A percentile compares a stretch with the other conserved stretches of the same genome.
Evolutionary conservation across 2,329 filamentous ascomycete genomes (phyloP).

Genomic region (Epichloe bromicola): DNA sequence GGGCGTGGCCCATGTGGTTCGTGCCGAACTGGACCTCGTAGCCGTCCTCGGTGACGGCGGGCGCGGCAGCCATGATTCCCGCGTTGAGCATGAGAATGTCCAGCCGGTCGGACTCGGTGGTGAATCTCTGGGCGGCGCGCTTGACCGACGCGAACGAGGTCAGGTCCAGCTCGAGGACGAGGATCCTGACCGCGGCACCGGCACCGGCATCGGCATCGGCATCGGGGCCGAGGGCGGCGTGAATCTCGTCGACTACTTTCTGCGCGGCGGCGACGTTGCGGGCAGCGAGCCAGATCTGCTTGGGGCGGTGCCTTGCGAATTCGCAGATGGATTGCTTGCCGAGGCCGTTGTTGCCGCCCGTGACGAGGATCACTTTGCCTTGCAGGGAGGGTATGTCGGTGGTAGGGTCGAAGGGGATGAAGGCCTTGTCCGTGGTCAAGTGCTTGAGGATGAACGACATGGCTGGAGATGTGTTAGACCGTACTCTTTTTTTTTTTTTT

Average conservation of each 20-base stretch:
- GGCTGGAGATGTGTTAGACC: background rate
- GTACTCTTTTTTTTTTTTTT: background rate
- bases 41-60: slow-evolving; percentile 27
- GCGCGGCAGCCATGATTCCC: slow-evolving; percentile 27
- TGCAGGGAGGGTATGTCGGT: slow-evolving; percentile 49
- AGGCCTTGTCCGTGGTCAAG: background rate
- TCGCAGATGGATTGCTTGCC: slow-evolving; percentile 38
- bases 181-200: slow-evolving; percentile 12
- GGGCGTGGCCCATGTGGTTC: slow-evolving; percentile 36
- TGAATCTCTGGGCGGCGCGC: slow-evolving; percentile 25
- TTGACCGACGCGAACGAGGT: slow-evolving; percentile 29
- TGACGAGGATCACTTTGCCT: slow-evolving; percentile 66
- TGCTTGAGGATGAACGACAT: background rate
- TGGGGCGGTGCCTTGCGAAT: slow-evolving; percentile 9
- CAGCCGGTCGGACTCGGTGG: slow-evolving; percentile 18
- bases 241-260: slow-evolving; percentile 25
- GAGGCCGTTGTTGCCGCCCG: slow-evolving; percentile 70
- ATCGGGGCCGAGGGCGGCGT: slow-evolving; percentile 10
- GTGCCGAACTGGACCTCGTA: slow-evolving; percentile 37
- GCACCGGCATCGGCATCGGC: background rate
- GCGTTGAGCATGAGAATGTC: slow-evolving; percentile 35
- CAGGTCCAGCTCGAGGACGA: slow-evolving; percentile 33
- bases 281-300: slow-evolving; percentile 14
- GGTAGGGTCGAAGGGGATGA: slow-evolving; percentile 7
- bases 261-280: slow-evolving; percentile 24